Base-by-base conservation (phyloP, 352 stramenopile species). In the Phytophthora citrophthora region DNA sequence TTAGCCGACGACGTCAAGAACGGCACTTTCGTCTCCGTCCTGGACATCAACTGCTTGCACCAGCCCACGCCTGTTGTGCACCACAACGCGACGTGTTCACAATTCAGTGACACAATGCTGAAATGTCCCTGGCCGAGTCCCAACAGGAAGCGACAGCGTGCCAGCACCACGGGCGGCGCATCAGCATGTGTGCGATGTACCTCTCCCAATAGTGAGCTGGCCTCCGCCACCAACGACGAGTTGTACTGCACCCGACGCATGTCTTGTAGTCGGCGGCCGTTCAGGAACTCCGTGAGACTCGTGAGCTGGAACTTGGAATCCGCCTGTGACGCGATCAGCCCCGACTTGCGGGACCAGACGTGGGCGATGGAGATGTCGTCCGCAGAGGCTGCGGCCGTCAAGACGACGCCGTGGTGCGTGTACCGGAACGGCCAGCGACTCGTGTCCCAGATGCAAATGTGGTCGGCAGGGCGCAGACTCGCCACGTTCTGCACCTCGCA, bases 361-460 rank as follows among this genome's bases (percentile, higher is more conserved):
- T 93, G 85, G 12, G 81, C 82, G 26, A 93, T 71, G 23, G 73
- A 68, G 51, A 93, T 88, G 27, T 66, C 73, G 40, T 88, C 79
- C 6, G 69, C 43, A n/a, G 45, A 75, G 15, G 39, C 55, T 45
- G 69, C 85, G 8, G 66, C 27, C 24, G 68, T 43, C 58, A 83
- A 89, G 12, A 93, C 81, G 40, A 93, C 66, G 58, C 85, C 85
- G 55, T 93, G 85, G 69, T 93, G 85, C 44, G 80, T 88, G 72
- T 93, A 93, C 10, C 77, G 71, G 68, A 91, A 88, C 1, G 85
- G 85, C 82, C 82, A 93, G 31, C 85, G 82, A 50, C 67, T 84
- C 16, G 80, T 86, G 62, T 93, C 85, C 85, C 85, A 93, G 54
- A 93, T 90, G 66, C 77, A 89, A 24, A 93, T 81, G 62, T 93